Evolutionary conservation across 2,329 filamentous ascomycete genomes (phyloP).

Genomic region (Cytospora schulzeri): DNA sequence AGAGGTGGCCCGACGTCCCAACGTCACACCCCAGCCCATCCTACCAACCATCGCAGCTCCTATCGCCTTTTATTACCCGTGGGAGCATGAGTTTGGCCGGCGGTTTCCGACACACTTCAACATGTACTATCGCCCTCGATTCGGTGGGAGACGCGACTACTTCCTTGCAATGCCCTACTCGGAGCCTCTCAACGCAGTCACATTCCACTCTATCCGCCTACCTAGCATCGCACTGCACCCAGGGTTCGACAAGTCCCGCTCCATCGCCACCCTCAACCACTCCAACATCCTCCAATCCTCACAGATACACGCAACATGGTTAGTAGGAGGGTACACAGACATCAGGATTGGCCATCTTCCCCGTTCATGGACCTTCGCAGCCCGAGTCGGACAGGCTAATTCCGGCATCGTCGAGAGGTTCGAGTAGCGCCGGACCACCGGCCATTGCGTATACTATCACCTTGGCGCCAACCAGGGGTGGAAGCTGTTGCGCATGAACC

Average conservation of each 20-base stretch:
- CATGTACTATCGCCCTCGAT: slow-evolving; percentile 1
- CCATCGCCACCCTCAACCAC: not conserved
- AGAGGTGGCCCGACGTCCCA: not conserved
- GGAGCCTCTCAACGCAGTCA: not conserved
- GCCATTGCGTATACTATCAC: not conserved
- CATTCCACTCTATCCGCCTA: not conserved
- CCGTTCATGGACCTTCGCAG: not conserved
- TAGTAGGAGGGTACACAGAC: not conserved
- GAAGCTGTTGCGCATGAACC: slow-evolving; percentile 3
- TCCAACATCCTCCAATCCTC: not conserved
- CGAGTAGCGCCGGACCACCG: not conserved
- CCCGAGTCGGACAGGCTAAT: not conserved
- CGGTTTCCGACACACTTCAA: not conserved
- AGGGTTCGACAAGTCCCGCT: not conserved
- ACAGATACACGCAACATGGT: not conserved
- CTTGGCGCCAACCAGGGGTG: not conserved
- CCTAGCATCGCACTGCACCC: not conserved
- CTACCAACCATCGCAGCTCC: not conserved
- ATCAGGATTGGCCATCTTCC: not conserved
- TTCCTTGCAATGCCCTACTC: not conserved
- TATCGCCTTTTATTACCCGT: not conserved
- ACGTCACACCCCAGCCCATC: not conserved
- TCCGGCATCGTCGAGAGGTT: not conserved
- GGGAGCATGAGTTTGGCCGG: not conserved
- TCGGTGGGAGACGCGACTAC: not conserved